Base-by-base conservation (phyloP, 139 green algal species). In the Monoraphidium neglectum region DNA sequence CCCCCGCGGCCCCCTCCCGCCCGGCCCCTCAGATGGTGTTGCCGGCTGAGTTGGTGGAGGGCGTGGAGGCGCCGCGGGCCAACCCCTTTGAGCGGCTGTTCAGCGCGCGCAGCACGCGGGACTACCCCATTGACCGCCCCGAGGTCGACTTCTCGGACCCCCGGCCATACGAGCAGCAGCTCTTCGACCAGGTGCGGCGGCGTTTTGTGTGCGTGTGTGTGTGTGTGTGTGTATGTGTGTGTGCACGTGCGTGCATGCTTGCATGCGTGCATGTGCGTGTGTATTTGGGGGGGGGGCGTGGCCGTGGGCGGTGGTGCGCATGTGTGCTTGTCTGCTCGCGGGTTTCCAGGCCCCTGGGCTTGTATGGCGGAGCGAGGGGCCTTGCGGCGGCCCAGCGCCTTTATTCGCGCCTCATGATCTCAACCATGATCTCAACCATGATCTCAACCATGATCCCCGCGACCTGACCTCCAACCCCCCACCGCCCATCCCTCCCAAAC, bases 141-240 rank as follows among this genome's bases (percentile, higher is more conserved):
- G 75, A 80, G 59, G 66, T 86, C 28, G 81, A 86, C 59, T 72
- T 77, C 4, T 38, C 10, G 35, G 81, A 86, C 66, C 71, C 71
- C 3, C 60, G 76, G 38, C 63, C 77, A 24, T 82, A 65, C 43
- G 68, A 77, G 37, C 61, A 67, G 49, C 81, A 86, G 76, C 68
- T 86, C 36, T 75, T 40, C 51, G 81, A 86, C 61, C 80, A 85
- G 80, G 73, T 79, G 62, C 16, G 72, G 4, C 26, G 24, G 26
- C 18, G 51, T 60, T 28, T 60, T 28, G 51, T 60, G 51, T 60
- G 51, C 51, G 51, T 60, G 18, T 60, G 51, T 60, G 51, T 18
- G 18, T 60, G 21, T 18, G 51, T 18, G 18, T 60, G 18, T 28
- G 51, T n/a, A n/a, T n/a, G n/a, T n/a, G n/a, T n/a, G n/a, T n/a